phyloP scores from a whole-genome alignment of 495 filamentous ascomycete species.

The Podospora tetraspora region DNA sequence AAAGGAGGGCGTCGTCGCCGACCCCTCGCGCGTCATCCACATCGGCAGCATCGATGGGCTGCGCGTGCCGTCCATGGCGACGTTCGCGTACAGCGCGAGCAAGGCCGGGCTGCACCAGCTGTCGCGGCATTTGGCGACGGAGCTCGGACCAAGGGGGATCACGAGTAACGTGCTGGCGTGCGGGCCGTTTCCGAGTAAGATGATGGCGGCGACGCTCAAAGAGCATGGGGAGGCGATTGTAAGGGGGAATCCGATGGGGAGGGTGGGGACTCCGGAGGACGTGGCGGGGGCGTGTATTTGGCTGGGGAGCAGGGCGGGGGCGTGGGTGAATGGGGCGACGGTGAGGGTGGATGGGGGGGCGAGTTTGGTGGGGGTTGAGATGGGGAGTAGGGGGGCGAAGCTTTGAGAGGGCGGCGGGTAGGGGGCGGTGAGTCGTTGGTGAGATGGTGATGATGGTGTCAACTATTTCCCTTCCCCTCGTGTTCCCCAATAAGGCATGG shows the following conservation, averaged over 20 bases:
- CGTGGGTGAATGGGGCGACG: conserved; percentile 73
- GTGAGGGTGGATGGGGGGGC: conserved; percentile 66
- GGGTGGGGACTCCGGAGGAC: conserved; percentile 67
- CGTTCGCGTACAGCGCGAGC: conserved; percentile 67
- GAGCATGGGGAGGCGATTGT: conserved; percentile 58
- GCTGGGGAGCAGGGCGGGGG: conserved; percentile 62
- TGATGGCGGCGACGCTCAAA: conserved; percentile 71
- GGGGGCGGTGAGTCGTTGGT: too few relatives aligned
- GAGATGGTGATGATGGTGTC: too few relatives aligned
- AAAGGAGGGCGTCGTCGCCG: conserved; percentile 25
- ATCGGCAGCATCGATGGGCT: conserved; percentile 73
- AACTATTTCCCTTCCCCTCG: too few relatives aligned
- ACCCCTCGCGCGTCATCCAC: conserved; percentile 65
- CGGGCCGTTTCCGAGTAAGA: conserved; percentile 76
- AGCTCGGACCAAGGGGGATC: conserved; percentile 64
- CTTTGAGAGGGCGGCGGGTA: background rate
- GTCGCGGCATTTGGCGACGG: conserved; percentile 61
- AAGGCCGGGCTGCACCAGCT: conserved; percentile 77
- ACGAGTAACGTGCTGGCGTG: conserved; percentile 58
- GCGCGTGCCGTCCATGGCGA: conserved; percentile 63
- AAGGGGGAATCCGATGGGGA: conserved; percentile 58
- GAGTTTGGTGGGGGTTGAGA: background rate
- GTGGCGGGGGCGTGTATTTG: conserved; percentile 74
- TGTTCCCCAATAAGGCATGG: too few relatives aligned
- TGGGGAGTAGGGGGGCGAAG: background rate